These are phyloP conservation scores for Tolypocladium pustulatum DNA, from an alignment of 2,329 filamentous ascomycete genomes.

Conservation along the genomic window DNA sequence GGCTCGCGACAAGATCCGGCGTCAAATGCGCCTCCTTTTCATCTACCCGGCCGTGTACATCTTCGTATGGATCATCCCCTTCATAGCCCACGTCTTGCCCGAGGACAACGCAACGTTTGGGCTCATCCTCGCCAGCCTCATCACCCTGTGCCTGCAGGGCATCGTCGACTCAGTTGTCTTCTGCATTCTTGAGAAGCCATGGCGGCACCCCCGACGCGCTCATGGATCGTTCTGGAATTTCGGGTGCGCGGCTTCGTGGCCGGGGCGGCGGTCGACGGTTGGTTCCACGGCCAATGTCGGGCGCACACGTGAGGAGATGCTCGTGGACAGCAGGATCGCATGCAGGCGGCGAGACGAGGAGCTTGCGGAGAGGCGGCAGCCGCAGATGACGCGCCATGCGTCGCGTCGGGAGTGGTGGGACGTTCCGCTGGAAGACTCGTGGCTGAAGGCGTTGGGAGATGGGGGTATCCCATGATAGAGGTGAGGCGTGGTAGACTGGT, in stretches of 20 bases:
- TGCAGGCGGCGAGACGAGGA: slow-evolving; percentile 38
- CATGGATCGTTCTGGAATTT: background rate
- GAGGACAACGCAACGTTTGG: slow-evolving; percentile 37
- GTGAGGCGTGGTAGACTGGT: background rate
- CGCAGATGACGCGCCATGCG: slow-evolving; percentile 6
- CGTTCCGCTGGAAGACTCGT: slow-evolving; percentile 3
- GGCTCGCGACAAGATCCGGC: slow-evolving; percentile 46
- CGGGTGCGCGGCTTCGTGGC: background rate
- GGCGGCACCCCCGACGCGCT: slow-evolving; percentile 27
- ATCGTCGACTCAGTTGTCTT: slow-evolving; percentile 60
- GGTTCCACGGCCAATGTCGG: slow-evolving; percentile 20
- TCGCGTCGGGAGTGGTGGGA: slow-evolving; percentile 20
- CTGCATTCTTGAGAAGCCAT: slow-evolving; percentile 59
- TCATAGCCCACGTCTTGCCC: slow-evolving; percentile 48
- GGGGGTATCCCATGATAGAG: background rate
- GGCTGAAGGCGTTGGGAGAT: background rate
- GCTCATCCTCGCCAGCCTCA: slow-evolving; percentile 42
- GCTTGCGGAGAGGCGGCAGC: slow-evolving; percentile 22
- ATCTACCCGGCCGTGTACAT: slow-evolving; percentile 68
- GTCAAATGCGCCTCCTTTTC: slow-evolving; percentile 62
- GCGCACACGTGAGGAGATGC: slow-evolving; percentile 41
- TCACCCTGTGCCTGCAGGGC: slow-evolving; percentile 55
- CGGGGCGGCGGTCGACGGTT: slow-evolving; percentile 1
- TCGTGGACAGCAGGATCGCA: slow-evolving; percentile 37
- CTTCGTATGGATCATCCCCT: slow-evolving; percentile 62